Conservation (phyloP, 2,329 filamentous ascomycete species). For the Fusarium sp. region DNA sequence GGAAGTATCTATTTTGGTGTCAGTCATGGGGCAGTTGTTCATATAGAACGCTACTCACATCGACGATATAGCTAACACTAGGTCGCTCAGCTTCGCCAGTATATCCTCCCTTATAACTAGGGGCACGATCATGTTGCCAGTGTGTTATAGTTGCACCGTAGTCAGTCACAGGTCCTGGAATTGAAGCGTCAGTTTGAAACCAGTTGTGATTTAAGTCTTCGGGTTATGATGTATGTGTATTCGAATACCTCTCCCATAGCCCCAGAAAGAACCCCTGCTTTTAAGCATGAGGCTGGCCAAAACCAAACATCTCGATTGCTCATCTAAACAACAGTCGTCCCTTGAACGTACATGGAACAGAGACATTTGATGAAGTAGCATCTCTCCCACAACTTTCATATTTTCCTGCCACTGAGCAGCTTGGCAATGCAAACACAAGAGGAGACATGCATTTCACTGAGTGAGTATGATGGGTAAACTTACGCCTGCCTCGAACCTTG, state of each 20-base stretch:
- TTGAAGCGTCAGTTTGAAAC: constrained; percentile 31
- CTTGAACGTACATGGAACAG: neutral
- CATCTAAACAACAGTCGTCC: neutral
- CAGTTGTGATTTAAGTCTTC: constrained; percentile 10
- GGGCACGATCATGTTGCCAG: constrained; percentile 83
- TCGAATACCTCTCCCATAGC: neutral
- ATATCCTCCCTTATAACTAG: constrained; percentile 75
- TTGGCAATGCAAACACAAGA: neutral
- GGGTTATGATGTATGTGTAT: neutral
- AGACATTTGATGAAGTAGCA: neutral
- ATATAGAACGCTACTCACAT: constrained; percentile 64
- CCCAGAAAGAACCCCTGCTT: neutral
- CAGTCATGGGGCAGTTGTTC: constrained; percentile 11
- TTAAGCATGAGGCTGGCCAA: neutral
- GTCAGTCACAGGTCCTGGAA: constrained; percentile 85
- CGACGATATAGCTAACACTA: constrained; percentile 87
- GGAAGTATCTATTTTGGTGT: constrained; percentile 76
- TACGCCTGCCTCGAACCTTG: constrained; percentile 62
- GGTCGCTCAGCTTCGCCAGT: constrained; percentile 83
- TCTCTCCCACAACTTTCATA: neutral
- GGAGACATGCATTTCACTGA: neutral
- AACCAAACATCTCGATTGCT: neutral
- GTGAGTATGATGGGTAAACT: constrained; percentile 44
- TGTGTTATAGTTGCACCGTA: constrained; percentile 90
- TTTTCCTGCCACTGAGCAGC: constrained; percentile 25